Conservation (phyloP, 2,329 filamentous ascomycete species). For the Colletotrichum scovillei region DNA sequence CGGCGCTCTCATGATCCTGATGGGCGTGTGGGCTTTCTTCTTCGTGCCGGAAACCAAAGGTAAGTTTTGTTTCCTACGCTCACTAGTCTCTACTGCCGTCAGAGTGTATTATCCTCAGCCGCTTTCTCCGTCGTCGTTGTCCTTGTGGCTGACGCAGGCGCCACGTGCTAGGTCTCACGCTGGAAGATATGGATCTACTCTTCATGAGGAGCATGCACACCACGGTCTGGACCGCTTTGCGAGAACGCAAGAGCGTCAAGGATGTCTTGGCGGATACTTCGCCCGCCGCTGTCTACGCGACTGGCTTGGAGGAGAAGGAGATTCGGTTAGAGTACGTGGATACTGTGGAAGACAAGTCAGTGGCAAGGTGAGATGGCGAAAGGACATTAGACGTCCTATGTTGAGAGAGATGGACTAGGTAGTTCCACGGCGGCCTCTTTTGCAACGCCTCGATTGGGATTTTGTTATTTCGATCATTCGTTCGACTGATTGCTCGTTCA, state of each 20-base stretch:
- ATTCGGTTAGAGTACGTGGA: not conserved
- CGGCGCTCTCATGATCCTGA: not conserved
- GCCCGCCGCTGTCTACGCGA: not conserved
- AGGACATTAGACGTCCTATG: not conserved
- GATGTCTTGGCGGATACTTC: not conserved
- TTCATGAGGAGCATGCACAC: constrained; percentile 42
- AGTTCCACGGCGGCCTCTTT: not conserved
- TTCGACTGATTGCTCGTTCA: not conserved
- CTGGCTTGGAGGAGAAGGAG: not conserved
- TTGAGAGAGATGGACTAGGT: not conserved
- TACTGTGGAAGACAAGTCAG: not conserved
- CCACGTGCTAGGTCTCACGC: constrained; percentile 46
- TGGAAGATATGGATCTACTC: constrained; percentile 57
- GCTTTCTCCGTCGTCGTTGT: not conserved
- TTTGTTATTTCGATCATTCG: not conserved
- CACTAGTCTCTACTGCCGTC: too few relatives aligned
- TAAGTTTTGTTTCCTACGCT: not conserved
- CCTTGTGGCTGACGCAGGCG: not conserved
- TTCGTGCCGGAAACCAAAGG: constrained; percentile 5
- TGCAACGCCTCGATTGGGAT: not conserved
- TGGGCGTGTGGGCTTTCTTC: not conserved
- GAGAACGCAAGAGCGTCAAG: constrained; percentile 3
- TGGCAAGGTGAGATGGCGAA: not conserved
- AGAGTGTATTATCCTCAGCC: not conserved
- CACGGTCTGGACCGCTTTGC: constrained; percentile 41